A percentile compares a stretch with the other conserved stretches of the same genome.
These are phyloP conservation scores for Diaporthe velutina DNA, from an alignment of 2,329 filamentous ascomycete genomes.

Conservation along the genomic window DNA sequence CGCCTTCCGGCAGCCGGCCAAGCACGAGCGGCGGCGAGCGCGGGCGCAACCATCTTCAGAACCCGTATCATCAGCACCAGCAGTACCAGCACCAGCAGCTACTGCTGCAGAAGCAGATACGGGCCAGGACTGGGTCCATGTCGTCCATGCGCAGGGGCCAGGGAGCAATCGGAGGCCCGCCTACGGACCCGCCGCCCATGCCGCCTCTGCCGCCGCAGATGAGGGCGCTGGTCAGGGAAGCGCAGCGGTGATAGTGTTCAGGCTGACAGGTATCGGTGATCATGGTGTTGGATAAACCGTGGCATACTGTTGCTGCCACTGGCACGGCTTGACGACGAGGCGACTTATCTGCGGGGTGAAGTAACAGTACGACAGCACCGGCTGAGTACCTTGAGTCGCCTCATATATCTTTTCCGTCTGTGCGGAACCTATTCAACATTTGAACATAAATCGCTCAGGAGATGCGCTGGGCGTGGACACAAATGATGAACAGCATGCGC, in stretches of 20 bases:
- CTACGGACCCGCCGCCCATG: slow-evolving; percentile 32
- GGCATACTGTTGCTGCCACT: neutral
- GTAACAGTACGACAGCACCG: neutral
- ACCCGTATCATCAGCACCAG: neutral
- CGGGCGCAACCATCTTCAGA: neutral
- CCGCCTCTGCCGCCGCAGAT: slow-evolving; percentile 34
- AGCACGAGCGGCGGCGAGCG: slow-evolving; percentile 38
- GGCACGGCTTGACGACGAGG: neutral
- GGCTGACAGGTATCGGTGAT: too few relatives aligned
- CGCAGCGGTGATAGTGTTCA: slow-evolving; percentile 6
- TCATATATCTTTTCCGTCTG: neutral
- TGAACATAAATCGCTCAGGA: neutral
- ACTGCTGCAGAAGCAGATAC: slow-evolving; percentile 17
- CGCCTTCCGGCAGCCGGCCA: slow-evolving; percentile 16
- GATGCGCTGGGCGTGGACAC: neutral
- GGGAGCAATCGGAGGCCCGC: neutral
- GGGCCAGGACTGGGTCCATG: slow-evolving; percentile 27
- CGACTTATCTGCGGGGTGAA: neutral
- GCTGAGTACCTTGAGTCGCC: neutral
- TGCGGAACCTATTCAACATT: neutral
- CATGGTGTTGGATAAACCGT: neutral
- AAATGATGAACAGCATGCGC: neutral
- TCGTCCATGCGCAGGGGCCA: slow-evolving; percentile 30
- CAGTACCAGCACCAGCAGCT: slow-evolving; percentile 5
- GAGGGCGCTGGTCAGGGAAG: slow-evolving; percentile 29